Evolutionary conservation across 2,329 filamentous ascomycete genomes (phyloP), one percentile per base, ranked within the genome.

Genomic region (Hypoxylon sp.): DNA sequence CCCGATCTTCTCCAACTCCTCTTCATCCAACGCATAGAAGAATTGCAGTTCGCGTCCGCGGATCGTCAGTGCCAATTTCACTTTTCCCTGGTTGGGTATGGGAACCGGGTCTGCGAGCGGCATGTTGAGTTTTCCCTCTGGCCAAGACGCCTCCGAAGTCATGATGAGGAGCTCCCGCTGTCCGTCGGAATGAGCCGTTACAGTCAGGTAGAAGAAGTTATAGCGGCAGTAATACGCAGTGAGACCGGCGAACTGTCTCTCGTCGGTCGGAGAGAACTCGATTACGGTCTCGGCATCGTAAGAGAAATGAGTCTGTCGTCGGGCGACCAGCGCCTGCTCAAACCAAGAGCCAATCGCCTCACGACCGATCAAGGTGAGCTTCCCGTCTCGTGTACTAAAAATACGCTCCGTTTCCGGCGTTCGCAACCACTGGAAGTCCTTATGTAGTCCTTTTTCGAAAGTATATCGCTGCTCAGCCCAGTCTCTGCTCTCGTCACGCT

Each of bases 141-240:
- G 87, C 76, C 78, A 88, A 0, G 85, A 87, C 0, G 78, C 82
- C 69, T 89, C 85, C 0, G 86, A 88, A 18, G 79, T 80, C 72
- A 87, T 74, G 59, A 89, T 82, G 14, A 87, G 80, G 6, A 89
- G 78, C 73, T 89, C 87, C 8, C 87, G 81, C 65, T 84, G 78
- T 0, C 86, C 86, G 56, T 87, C 82, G 0, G 82, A 77, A 69
- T 86, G 77, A 0, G 86, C 86, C 2, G 86, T 86, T 1, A 89
- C 84, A 0, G 85, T 82, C 4, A 89, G 79, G 69, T 89, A 89
- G 78, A 88, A 89, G 76, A 89, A 89, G 75, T 89, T 89, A 77
- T 80, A 89, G 2, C 87, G 85, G 71, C 83, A 86, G 77, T 89
- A 89, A 75, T 89, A 89, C 0, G 85, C 85, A 11, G 84, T 85